A percentile compares a stretch with the other conserved stretches of the same genome.
Conservation (phyloP, 345 rosid genomes). For the Mangifera indica region DNA sequence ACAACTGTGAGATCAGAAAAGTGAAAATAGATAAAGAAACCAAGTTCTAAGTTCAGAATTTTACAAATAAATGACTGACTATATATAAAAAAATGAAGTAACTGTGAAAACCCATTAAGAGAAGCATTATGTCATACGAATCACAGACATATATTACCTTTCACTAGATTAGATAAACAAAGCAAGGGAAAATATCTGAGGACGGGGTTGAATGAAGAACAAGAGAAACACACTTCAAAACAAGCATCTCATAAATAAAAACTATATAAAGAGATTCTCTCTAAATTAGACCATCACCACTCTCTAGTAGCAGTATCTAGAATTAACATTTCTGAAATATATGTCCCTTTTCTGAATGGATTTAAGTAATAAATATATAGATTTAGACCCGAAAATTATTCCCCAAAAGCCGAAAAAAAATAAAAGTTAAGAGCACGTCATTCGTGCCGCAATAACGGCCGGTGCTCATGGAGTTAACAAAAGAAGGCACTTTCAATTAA, state of each 20-base stretch:
- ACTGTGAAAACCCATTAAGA: slow-evolving; percentile 2
- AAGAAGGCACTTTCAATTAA: slow-evolving; percentile 16
- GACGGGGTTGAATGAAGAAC: slow-evolving; percentile 26
- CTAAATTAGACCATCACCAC: not conserved
- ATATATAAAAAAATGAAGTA: not conserved
- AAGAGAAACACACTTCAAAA: slow-evolving; percentile 14
- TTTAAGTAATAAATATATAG: not conserved
- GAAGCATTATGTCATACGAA: not conserved
- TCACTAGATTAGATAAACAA: not conserved
- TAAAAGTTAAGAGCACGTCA: slow-evolving; percentile 54
- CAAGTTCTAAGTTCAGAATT: too few species aligned
- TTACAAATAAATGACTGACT: too few species aligned
- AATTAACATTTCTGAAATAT: not conserved
- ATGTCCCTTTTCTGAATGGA: not conserved
- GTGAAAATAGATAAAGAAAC: too few species aligned
- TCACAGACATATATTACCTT: not conserved
- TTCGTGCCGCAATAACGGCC: slow-evolving; percentile 91
- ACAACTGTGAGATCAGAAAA: too few species aligned
- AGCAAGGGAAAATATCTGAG: not conserved
- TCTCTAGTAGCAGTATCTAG: not conserved
- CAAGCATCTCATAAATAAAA: slow-evolving; percentile 8
- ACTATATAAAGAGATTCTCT: not conserved
- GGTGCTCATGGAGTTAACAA: slow-evolving; percentile 31
- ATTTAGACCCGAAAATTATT: not conserved
- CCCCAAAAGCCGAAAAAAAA: slow-evolving; percentile 3